Percentiles rank a stretch among this genome's conserved stretches.
Evolutionary conservation across 2,329 filamentous ascomycete genomes (phyloP).

Genomic region (Xylaria sp.): DNA sequence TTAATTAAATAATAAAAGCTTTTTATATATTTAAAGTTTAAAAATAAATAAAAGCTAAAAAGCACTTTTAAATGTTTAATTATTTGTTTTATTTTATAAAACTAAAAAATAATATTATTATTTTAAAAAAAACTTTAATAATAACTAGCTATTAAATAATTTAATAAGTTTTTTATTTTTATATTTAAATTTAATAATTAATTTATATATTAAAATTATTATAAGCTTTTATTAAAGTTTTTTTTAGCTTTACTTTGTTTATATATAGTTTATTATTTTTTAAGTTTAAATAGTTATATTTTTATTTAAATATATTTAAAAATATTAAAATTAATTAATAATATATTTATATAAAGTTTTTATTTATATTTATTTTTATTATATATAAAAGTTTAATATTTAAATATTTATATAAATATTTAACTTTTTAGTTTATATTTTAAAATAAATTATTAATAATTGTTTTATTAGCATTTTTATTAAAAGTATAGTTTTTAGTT

Average conservation of each 20-base stretch:
- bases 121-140: slow-evolving; percentile 1
- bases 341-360: no score
- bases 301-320: no score
- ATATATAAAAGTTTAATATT: slow-evolving; percentile 6
- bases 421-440: no score
- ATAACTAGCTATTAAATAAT: background rate
- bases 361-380: slow-evolving; percentile 2
- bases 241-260: no score
- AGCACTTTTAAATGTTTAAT: slow-evolving; percentile 5
- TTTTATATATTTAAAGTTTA: slow-evolving; percentile 23
- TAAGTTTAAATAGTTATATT: no score
- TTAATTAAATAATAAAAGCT: slow-evolving; percentile 15
- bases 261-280: no score
- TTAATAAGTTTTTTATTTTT: background rate
- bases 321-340: no score
- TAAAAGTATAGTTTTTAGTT: background rate
- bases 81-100: slow-evolving; percentile 12
- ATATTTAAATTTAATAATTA: background rate
- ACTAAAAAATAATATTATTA: slow-evolving; percentile 1
- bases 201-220: background rate
- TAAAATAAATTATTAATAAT: no score
- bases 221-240: no score
- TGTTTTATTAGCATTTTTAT: slow-evolving; percentile 4
- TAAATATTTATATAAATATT: slow-evolving; percentile 9
- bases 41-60: slow-evolving; percentile 20